Conservation (phyloP, 108 stramenopile species). For the Mayamaea pseudoterrestris region DNA sequence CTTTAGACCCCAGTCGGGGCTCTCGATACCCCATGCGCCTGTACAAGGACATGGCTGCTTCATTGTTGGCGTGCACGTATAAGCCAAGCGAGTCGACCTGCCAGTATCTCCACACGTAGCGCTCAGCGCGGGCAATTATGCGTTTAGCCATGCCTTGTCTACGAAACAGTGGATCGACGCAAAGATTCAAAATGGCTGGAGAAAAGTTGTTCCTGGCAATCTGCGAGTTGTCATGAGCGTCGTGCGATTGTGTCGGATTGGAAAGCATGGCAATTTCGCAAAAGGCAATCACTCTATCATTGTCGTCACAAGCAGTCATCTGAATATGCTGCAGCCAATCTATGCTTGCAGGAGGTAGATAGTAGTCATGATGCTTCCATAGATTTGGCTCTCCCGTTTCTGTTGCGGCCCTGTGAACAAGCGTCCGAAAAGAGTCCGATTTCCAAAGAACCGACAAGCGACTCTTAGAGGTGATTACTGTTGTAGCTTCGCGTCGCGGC, state of each 20-base stretch:
- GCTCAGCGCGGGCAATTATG: slow-evolving; percentile 29
- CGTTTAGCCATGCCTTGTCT: slow-evolving; percentile 52
- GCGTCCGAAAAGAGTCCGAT: slow-evolving; percentile 39
- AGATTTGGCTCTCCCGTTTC: slow-evolving; percentile 37
- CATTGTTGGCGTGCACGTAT: slow-evolving; percentile 53
- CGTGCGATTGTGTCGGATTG: slow-evolving; percentile 9
- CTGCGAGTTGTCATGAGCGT: no score
- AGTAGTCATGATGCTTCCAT: slow-evolving; percentile 55
- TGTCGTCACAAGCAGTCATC: slow-evolving; percentile 46
- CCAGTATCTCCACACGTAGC: slow-evolving; percentile 28
- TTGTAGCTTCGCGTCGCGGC: not conserved
- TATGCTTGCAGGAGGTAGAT: slow-evolving; percentile 25
- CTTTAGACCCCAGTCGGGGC: no score
- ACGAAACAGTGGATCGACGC: slow-evolving; percentile 33
- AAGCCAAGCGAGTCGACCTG: slow-evolving; percentile 23
- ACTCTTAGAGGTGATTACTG: slow-evolving; percentile 7
- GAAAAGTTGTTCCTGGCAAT: slow-evolving; percentile 5
- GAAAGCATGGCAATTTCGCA: slow-evolving; percentile 61
- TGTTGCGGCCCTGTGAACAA: slow-evolving; percentile 26
- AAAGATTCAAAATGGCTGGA: slow-evolving; percentile 57
- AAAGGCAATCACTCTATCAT: slow-evolving; percentile 48
- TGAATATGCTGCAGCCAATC: slow-evolving; percentile 49
- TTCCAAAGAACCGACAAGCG: slow-evolving; percentile 27
- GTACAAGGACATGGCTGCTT: slow-evolving; percentile 42
- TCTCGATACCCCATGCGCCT: slow-evolving; percentile 26